phyloP scores from a whole-genome alignment of 345 rosid species.

The Physaria fendleri region DNA sequence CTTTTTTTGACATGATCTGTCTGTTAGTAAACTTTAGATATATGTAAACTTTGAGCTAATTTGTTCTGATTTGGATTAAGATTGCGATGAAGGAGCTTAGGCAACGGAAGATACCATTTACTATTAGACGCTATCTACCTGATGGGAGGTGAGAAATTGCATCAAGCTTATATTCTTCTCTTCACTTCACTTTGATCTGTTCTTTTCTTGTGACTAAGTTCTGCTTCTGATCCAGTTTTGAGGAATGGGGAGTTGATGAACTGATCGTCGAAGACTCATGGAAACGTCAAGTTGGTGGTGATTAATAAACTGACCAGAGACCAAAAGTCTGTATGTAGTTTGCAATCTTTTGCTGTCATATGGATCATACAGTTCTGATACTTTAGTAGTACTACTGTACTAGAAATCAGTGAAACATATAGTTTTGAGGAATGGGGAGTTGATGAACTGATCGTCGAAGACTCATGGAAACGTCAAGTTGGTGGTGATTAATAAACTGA shows the following conservation, averaged over 20 bases:
- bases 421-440: no score
- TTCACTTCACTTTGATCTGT: not conserved
- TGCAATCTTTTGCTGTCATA: not conserved
- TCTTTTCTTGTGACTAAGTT: not conserved
- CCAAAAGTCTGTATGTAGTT: not conserved
- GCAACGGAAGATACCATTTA: conserved; percentile 80
- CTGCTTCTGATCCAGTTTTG: conserved; percentile 41
- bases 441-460: no score
- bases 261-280: conserved; percentile 88
- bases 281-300: conserved; percentile 96
- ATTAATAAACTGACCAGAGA: conserved; percentile 25
- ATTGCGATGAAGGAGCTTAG: conserved; percentile 93
- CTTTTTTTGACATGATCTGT: not conserved
- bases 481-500: no score
- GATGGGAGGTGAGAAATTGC: conserved; percentile 75
- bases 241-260: conserved; percentile 89
- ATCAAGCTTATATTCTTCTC: not conserved
- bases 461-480: no score
- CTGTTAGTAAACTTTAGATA: not conserved
- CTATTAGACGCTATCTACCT: conserved; percentile 66
- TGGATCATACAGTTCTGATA: not conserved
- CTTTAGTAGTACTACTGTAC: no score
- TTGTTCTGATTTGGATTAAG: conserved; percentile 31
- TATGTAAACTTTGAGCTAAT: not conserved
- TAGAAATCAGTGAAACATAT: no score